phyloP scores from a whole-genome alignment of 139 green algal species.

The Closterium sp. region DNA sequence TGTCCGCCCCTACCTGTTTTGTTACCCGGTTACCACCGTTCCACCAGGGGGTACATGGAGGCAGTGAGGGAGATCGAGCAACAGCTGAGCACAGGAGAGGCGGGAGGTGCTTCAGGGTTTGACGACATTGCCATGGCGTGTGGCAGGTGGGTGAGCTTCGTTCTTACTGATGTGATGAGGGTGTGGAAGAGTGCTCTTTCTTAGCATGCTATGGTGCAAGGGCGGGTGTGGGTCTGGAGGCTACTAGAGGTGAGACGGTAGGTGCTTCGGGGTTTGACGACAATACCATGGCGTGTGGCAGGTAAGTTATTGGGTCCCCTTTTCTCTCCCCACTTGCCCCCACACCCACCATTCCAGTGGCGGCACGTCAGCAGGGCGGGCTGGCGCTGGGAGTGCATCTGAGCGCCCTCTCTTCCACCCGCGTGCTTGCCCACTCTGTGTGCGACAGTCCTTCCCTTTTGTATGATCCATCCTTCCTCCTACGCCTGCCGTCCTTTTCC shows the following conservation, averaged over 20 bases:
- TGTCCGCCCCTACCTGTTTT: no score
- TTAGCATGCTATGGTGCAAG: no score
- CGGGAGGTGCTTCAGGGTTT: constrained; percentile 44
- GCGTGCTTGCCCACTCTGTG: not conserved
- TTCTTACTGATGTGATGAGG: no score
- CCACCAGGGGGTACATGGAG: constrained; percentile 77
- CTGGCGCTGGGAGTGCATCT: constrained; percentile 76
- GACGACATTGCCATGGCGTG: constrained; percentile 83
- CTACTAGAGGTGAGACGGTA: no score
- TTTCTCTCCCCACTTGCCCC: no score
- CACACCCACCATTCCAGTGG: no score
- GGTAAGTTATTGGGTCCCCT: not conserved
- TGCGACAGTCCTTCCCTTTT: not conserved
- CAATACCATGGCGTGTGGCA: constrained; percentile 82
- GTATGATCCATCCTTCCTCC: no score
- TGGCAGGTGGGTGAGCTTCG: constrained; percentile 58
- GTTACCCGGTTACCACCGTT: no score
- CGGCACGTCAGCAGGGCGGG: constrained; percentile 47
- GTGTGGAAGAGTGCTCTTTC: no score
- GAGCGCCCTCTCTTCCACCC: not conserved
- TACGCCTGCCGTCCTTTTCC: no score
- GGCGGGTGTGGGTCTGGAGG: no score
- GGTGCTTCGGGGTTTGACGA: constrained; percentile 60
- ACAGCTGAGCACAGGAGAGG: constrained; percentile 43
- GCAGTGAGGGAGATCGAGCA: constrained; percentile 73